Base-by-base conservation (phyloP, 225 moss, liverwort and hornwort species). In the Thuidium tamariscinum region DNA sequence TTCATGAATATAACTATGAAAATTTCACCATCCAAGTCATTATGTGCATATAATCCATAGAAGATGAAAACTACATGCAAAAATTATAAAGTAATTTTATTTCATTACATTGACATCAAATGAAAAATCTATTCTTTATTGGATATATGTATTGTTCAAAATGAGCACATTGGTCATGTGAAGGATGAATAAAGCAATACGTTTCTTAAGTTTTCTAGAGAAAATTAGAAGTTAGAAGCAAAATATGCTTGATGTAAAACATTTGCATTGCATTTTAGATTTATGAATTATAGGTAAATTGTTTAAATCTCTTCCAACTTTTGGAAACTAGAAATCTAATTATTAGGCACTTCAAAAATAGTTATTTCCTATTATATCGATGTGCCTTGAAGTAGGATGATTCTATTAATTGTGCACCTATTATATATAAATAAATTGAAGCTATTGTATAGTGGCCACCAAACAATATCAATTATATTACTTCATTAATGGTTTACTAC, bases 361-460 rank as follows among this genome's bases (percentile, higher is more conserved):
- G 39, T 10, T 39, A 11, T 39, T 10, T 76, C 6, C 4, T 54
- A 9, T 2, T 23, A 49, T n/a, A n/a, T n/a, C n/a, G 14, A 74
- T 34, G 13, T 76, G 10, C 3, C 6, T 76, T 54, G 7, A 3
- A 37, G 7, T 16, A 56, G 10, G 36, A 26, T 55, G 32, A 7
- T 4, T 30, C 7, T 30, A 48, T 0, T 4, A 32, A 19, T 0
- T 48, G 1, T 11, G 11, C 0, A 1, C 11, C 5, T 30, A 6
- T 1, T 18, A 46, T 0, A 46, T 30, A 46, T 5, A 51, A 21
- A 5, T n/a, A 74, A 18, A n/a, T 14, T 13, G 14, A 5, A 21
- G n/a, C 3, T 3, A 34, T 14, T 2, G 5, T n/a, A n/a, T n/a
- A n/a, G n/a, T n/a, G n/a, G n/a, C n/a, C n/a, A n/a, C n/a, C n/a